phyloP scores from a whole-genome alignment of 2,329 filamentous ascomycete species.

The Diaporthe sp. region DNA sequence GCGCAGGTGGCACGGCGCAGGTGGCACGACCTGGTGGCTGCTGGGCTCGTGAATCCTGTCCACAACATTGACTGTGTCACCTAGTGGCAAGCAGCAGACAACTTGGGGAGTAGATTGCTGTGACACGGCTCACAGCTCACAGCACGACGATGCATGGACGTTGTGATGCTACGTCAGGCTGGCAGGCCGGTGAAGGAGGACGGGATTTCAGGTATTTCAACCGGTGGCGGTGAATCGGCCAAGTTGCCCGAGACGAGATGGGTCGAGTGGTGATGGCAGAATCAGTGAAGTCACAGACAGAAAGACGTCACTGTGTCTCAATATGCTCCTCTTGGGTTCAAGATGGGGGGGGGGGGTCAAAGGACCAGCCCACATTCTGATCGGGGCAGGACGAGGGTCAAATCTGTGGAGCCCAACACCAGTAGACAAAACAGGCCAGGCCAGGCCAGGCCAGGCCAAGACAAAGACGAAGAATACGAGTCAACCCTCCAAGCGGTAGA shows the following conservation, averaged over 20 bases:
- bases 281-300: background rate
- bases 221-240: background rate
- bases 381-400: background rate
- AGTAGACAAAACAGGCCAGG: background rate
- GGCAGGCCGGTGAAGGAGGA: background rate
- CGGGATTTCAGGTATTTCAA: background rate
- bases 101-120: background rate
- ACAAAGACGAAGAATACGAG: background rate
- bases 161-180: constrained; percentile 24
- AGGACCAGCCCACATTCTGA: background rate
- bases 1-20: constrained; percentile 3
- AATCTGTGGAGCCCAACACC: background rate
- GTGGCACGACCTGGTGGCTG: constrained; percentile 13
- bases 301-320: constrained; percentile 11
- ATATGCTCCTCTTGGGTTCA: background rate
- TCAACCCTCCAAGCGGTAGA: background rate
- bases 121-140: background rate
- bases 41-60: constrained; percentile 15
- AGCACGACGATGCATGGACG: constrained; percentile 11
- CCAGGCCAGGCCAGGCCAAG: background rate
- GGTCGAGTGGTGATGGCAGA: background rate
- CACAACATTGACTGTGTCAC: constrained; percentile 15
- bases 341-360: background rate
- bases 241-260: background rate
- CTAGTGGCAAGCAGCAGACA: background rate